These are phyloP conservation scores for Cyclanthera cordifolia DNA, from an alignment of 306 rosid species.

Conservation along the genomic window DNA sequence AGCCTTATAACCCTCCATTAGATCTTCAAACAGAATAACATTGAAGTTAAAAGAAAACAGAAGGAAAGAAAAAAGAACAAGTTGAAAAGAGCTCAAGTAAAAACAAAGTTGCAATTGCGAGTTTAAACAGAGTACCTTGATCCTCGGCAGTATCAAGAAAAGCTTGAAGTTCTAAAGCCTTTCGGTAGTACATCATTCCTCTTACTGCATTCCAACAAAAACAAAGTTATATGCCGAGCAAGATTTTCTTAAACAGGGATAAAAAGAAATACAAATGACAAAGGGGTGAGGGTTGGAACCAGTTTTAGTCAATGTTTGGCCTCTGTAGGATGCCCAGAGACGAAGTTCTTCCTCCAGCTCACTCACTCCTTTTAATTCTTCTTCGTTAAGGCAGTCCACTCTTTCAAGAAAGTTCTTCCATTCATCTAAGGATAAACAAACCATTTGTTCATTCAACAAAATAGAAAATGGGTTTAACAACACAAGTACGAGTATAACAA, in stretches of 20 bases:
- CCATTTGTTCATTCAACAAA: not conserved
- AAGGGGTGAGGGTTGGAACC: constrained; percentile 24
- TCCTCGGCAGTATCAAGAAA: constrained; percentile 94
- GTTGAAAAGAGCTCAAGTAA: not conserved
- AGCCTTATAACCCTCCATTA: constrained; percentile 96
- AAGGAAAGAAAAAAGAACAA: not conserved
- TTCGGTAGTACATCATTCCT: constrained; percentile 96
- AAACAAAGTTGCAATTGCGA: not conserved
- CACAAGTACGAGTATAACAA: not conserved
- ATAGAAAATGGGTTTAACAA: not conserved
- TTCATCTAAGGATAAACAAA: constrained; percentile 49
- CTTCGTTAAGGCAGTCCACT: constrained; percentile 43
- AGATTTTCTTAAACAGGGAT: not conserved
- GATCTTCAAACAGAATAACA: constrained; percentile 38
- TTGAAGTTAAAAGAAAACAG: constrained; percentile 1
- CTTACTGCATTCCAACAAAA: constrained; percentile 42
- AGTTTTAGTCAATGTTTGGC: constrained; percentile 93
- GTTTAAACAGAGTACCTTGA: constrained; percentile 39
- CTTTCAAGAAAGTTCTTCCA: constrained; percentile 88
- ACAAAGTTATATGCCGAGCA: constrained; percentile 15
- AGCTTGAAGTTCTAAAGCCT: constrained; percentile 96
- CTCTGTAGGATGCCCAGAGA: constrained; percentile 92
- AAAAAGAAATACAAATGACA: not conserved
- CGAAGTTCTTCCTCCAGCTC: constrained; percentile 79
- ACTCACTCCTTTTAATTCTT: constrained; percentile 55